Conservation (phyloP, 192 early-diverging fungal genomes). For the Mortierella antarctica region DNA sequence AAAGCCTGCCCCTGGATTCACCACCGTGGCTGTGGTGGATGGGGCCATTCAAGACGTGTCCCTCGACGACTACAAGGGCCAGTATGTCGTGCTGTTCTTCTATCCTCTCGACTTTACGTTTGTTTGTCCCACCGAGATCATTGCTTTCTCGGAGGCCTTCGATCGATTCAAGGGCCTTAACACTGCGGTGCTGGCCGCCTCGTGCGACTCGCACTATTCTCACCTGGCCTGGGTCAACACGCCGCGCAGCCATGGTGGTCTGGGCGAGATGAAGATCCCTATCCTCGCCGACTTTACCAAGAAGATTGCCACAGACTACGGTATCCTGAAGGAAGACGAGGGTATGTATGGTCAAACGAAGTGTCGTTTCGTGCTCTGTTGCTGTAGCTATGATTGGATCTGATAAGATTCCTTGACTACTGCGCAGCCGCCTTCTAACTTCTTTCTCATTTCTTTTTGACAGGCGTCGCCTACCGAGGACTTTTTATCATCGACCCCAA, state of each 20-base stretch:
- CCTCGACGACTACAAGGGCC: constrained; percentile 75
- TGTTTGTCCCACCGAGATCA: constrained; percentile 95
- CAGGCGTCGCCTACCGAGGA: constrained; percentile 82
- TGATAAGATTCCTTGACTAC: neutral
- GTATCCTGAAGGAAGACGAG: constrained; percentile 83
- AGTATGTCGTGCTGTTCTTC: constrained; percentile 84
- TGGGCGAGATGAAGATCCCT: constrained; percentile 93
- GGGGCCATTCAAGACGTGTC: constrained; percentile 76
- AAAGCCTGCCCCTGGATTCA: constrained; percentile 74
- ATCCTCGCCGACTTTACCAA: constrained; percentile 90
- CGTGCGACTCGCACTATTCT: constrained; percentile 82
- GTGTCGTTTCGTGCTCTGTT: neutral
- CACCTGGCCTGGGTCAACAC: constrained; percentile 92
- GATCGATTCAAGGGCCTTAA: constrained; percentile 84
- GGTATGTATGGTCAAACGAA: constrained; percentile 62
- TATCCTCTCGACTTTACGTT: constrained; percentile 94
- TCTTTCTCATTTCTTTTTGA: neutral
- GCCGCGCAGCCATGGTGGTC: constrained; percentile 88
- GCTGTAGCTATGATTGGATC: neutral
- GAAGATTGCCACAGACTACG: constrained; percentile 88
- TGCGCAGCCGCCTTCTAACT: neutral
- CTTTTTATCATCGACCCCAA: constrained; percentile 94
- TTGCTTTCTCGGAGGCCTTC: constrained; percentile 87
- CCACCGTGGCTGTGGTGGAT: constrained; percentile 72
- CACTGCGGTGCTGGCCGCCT: constrained; percentile 79